Percentiles rank a stretch among this genome's conserved stretches.
These are phyloP conservation scores for Rhodomyrtus psidioides DNA, from an alignment of 441 rosid genomes.

Conservation along the genomic window DNA sequence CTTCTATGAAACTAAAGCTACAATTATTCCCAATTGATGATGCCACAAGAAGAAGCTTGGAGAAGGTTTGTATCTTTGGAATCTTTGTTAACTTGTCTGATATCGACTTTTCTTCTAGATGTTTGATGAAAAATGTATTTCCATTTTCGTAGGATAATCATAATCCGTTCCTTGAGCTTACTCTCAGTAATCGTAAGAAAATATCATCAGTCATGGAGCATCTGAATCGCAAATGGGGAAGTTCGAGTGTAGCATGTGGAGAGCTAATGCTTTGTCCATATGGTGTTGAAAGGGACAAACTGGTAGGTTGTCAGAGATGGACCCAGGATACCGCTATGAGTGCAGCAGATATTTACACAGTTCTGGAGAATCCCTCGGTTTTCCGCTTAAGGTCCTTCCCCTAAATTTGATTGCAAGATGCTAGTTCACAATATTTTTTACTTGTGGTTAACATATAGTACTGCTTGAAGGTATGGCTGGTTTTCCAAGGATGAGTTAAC, in stretches of 20 bases:
- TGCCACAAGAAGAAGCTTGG: slow-evolving; percentile 71
- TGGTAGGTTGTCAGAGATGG: slow-evolving; percentile 60
- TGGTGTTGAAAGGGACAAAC: slow-evolving; percentile 51
- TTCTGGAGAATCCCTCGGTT: slow-evolving; percentile 62
- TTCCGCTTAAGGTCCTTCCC: slow-evolving; percentile 80
- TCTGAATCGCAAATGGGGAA: slow-evolving; percentile 93
- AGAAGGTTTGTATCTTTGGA: slow-evolving; percentile 55
- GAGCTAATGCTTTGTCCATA: slow-evolving; percentile 82
- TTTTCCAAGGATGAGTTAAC: slow-evolving; percentile 39
- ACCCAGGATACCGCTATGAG: slow-evolving; percentile 54
- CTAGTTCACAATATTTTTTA: not conserved
- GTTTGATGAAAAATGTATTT: not conserved
- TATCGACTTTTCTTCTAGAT: not conserved
- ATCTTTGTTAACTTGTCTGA: slow-evolving; percentile 8
- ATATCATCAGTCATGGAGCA: slow-evolving; percentile 94
- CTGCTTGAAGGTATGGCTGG: slow-evolving; percentile 92
- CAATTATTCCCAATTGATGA: slow-evolving; percentile 96
- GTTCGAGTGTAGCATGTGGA: slow-evolving; percentile 73
- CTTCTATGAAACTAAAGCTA: slow-evolving; percentile 73
- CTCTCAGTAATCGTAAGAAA: slow-evolving; percentile 88
- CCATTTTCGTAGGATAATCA: slow-evolving; percentile 60
- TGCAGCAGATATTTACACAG: slow-evolving; percentile 60
- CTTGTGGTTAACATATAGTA: not conserved
- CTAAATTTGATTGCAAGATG: slow-evolving; percentile 4
- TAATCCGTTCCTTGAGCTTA: slow-evolving; percentile 92